These are phyloP conservation scores for Calophaca sinica DNA, from an alignment of 306 rosid species.

Conservation along the genomic window DNA sequence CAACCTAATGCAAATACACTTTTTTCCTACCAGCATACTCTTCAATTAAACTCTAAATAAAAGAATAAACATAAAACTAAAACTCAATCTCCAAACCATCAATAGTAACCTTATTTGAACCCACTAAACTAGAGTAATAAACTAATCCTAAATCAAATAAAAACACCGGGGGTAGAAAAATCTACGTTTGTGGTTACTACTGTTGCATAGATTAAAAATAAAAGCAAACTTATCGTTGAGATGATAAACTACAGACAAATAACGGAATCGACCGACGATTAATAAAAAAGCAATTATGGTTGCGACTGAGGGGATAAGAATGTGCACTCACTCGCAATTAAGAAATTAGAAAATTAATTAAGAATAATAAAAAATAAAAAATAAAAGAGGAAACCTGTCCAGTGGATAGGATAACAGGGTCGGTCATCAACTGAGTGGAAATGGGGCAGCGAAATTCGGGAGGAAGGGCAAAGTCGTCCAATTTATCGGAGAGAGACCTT, in stretches of 20 bases:
- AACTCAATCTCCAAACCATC: slow-evolving; percentile 16
- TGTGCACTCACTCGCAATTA: too few relatives aligned
- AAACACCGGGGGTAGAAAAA: neutral
- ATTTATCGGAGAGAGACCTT: slow-evolving; percentile 32
- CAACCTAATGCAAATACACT: too few relatives aligned
- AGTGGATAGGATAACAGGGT: slow-evolving; percentile 79
- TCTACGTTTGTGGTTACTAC: too few relatives aligned
- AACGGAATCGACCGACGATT: neutral
- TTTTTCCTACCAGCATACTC: too few relatives aligned
- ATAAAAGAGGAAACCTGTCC: slow-evolving; percentile 62
- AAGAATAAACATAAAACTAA: neutral
- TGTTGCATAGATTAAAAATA: neutral
- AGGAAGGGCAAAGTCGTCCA: slow-evolving; percentile 52
- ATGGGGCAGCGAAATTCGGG: slow-evolving; percentile 77
- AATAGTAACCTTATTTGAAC: neutral
- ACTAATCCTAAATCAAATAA: neutral
- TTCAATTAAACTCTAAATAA: too few relatives aligned
- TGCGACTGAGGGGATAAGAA: too few relatives aligned
- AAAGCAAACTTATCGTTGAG: neutral
- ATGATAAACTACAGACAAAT: neutral
- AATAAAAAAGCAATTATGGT: neutral
- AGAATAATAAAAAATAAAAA: too few relatives aligned
- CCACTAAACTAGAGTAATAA: neutral
- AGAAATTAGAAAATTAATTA: too few relatives aligned
- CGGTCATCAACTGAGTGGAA: slow-evolving; percentile 73